Conservation (phyloP, 1,139 yeast species). For the Scheffersomyces parashehatae region DNA sequence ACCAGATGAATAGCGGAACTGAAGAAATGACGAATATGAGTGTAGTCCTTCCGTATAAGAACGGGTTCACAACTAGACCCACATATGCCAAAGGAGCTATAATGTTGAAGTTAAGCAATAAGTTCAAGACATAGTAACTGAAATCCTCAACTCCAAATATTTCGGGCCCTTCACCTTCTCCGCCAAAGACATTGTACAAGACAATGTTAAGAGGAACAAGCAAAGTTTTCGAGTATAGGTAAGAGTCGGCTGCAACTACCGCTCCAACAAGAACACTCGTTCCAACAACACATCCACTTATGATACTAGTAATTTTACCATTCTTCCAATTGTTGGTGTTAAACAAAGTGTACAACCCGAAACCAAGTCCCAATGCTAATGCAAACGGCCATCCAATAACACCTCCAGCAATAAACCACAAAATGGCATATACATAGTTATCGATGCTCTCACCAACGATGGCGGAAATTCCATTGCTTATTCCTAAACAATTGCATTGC, state of each 20-base stretch:
- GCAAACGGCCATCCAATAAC: constrained; percentile 93
- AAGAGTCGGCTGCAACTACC: constrained; percentile 57
- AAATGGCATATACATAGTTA: constrained; percentile 35
- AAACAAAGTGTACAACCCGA: constrained; percentile 37
- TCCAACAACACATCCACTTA: constrained; percentile 16
- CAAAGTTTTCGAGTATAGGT: constrained; percentile 60
- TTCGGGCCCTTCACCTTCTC: constrained; percentile 79
- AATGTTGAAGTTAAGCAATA: constrained; percentile 72
- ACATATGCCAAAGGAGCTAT: constrained; percentile 47
- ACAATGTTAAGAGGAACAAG: constrained; percentile 84
- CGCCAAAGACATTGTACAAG: constrained; percentile 75
- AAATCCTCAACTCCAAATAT: constrained; percentile 91
- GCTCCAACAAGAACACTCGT: constrained; percentile 27
- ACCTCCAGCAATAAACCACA: constrained; percentile 65
- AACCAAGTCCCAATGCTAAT: constrained; percentile 63
- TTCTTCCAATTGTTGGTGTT: constrained; percentile 4
- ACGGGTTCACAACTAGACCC: constrained; percentile 32
- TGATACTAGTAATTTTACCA: constrained; percentile 12
- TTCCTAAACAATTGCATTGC: constrained; percentile 61
- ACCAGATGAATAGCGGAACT: constrained; percentile 62
- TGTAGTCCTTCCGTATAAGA: constrained; percentile 12
- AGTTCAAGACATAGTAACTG: constrained; percentile 67
- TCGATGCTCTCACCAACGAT: constrained; percentile 9
- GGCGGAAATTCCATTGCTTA: constrained; percentile 36
- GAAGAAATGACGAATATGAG: constrained; percentile 13